These are phyloP conservation scores for Pichia sp. DNA, from an alignment of 1,139 yeast genomes.

Conservation along the genomic window DNA sequence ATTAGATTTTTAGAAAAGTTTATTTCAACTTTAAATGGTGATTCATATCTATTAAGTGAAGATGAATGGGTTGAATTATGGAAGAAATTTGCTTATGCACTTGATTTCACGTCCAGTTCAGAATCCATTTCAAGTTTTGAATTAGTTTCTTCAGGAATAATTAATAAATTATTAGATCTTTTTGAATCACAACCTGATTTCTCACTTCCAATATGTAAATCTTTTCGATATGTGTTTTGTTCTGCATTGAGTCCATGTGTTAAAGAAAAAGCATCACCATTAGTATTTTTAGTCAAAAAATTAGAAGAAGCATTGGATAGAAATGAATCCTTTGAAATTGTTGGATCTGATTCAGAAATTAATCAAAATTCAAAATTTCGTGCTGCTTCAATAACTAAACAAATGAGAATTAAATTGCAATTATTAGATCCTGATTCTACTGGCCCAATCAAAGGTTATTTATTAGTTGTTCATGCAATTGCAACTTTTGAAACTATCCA, in stretches of 20 bases:
- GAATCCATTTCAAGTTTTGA: conserved; percentile 64
- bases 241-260: conserved; percentile 22
- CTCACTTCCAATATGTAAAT: conserved; percentile 31
- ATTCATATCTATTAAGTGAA: conserved; percentile 19
- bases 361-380: conserved; percentile 26
- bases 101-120: conserved; percentile 29
- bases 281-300: conserved; percentile 44
- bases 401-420: conserved; percentile 53
- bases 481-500: conserved; percentile 76
- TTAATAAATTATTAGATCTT: conserved; percentile 40
- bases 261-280: conserved; percentile 30
- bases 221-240: conserved; percentile 47
- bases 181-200: conserved; percentile 34
- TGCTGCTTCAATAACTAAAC: conserved; percentile 66
- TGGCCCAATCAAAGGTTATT: conserved; percentile 36
- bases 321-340: conserved; percentile 68
- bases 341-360: conserved; percentile 34
- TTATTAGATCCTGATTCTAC: conserved; percentile 34
- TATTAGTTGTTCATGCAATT: conserved; percentile 79
- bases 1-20: conserved; percentile 28
- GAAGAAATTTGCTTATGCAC: conserved; percentile 35
- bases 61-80: conserved; percentile 45
- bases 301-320: conserved; percentile 73
- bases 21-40: conserved; percentile 24
- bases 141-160: conserved; percentile 61